A percentile compares a stretch with the other conserved stretches of the same genome.
Evolutionary conservation across 768 basidiomycete genomes (phyloP).

Genomic region (Tricholoma bakamatsutake): DNA sequence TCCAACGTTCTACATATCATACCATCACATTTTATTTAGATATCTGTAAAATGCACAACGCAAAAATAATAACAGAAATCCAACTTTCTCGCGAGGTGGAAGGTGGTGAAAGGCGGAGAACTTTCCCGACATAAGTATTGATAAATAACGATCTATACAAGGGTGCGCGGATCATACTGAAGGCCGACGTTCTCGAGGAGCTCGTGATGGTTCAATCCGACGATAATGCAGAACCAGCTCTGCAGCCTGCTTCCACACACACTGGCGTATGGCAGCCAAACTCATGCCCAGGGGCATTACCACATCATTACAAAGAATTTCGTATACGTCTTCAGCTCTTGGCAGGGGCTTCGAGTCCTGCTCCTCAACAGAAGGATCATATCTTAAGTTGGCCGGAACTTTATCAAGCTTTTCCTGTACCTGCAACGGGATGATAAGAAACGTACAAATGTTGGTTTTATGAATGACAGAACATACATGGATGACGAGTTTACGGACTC

Average conservation of each 20-base stretch:
- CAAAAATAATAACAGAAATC: background rate
- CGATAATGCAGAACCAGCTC: slow-evolving; percentile 80
- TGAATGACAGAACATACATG: slow-evolving; percentile 51
- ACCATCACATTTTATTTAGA: too few species aligned
- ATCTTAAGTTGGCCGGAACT: slow-evolving; percentile 15
- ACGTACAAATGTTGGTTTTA: background rate
- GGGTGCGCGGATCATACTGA: background rate
- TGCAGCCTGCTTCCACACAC: slow-evolving; percentile 71
- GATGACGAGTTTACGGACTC: slow-evolving; percentile 75
- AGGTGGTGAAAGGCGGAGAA: background rate
- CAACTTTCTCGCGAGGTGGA: background rate
- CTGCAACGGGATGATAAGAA: slow-evolving; percentile 28
- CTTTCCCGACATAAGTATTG: background rate
- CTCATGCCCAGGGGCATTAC: slow-evolving; percentile 84
- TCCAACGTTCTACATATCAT: too few species aligned
- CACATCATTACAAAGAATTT: slow-evolving; percentile 85
- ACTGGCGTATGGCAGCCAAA: slow-evolving; percentile 86
- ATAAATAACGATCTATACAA: background rate
- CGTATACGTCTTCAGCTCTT: slow-evolving; percentile 66
- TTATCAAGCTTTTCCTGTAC: slow-evolving; percentile 81
- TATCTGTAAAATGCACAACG: too few species aligned
- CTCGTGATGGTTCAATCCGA: slow-evolving; percentile 25
- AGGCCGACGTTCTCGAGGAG: background rate
- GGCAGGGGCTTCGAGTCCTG: slow-evolving; percentile 15
- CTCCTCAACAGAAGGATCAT: slow-evolving; percentile 2